These are phyloP conservation scores for Onygenales sp. DNA, from an alignment of 2,329 filamentous ascomycete genomes.

Conservation along the genomic window DNA sequence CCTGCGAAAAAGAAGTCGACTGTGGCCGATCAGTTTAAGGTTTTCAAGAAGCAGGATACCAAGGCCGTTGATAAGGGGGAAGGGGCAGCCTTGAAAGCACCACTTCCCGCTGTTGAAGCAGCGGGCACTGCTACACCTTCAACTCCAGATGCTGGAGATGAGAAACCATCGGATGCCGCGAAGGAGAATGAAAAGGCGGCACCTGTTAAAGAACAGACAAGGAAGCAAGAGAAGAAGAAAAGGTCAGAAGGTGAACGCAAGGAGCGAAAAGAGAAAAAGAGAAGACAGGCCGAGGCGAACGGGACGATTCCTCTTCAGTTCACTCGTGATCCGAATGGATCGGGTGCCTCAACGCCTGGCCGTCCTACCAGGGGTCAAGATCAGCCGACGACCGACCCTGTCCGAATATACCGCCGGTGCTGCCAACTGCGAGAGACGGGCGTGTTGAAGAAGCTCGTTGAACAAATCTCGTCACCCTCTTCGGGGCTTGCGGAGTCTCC, in stretches of 20 bases:
- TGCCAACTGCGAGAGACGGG: slow-evolving; percentile 90
- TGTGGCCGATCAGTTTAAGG: neutral
- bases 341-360: slow-evolving; percentile 24
- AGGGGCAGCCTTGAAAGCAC: slow-evolving; percentile 62
- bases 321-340: slow-evolving; percentile 54
- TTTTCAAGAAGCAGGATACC: slow-evolving; percentile 8
- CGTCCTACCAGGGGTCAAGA: slow-evolving; percentile 40
- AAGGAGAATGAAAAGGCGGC: slow-evolving; percentile 22
- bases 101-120: slow-evolving; percentile 48
- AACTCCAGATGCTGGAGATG: neutral
- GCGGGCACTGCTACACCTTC: slow-evolving; percentile 26
- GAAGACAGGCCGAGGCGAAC: slow-evolving; percentile 76
- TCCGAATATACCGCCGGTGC: slow-evolving; percentile 86
- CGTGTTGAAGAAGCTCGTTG: slow-evolving; percentile 82
- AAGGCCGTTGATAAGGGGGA: slow-evolving; percentile 51
- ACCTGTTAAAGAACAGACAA: slow-evolving; percentile 40
- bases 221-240: slow-evolving; percentile 95
- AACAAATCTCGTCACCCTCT: slow-evolving; percentile 68
- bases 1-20: slow-evolving; percentile 2
- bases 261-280: slow-evolving; percentile 80
- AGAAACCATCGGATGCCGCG: slow-evolving; percentile 18
- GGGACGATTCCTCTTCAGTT: slow-evolving; percentile 79
- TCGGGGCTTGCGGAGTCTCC: slow-evolving; percentile 54
- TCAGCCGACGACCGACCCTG: slow-evolving; percentile 77
- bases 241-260: slow-evolving; percentile 87